Evolutionary conservation across 2,329 filamentous ascomycete genomes (phyloP).

Genomic region (Colletotrichum cuscutae): DNA sequence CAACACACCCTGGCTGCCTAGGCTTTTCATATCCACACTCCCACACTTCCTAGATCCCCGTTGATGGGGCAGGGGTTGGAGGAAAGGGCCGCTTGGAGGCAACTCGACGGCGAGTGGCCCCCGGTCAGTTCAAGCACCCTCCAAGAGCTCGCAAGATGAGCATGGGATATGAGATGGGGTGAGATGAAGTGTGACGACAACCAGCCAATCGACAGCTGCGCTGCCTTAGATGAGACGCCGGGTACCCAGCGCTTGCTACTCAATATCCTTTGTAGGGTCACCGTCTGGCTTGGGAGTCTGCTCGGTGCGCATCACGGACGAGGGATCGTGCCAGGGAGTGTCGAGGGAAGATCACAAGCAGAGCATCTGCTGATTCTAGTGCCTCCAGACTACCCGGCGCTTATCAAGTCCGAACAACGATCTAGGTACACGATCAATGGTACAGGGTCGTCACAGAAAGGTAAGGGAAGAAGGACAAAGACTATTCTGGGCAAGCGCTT

Average conservation of each 20-base stretch:
- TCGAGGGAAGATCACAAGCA: constrained; percentile 21
- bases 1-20: constrained; percentile 25
- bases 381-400: constrained; percentile 18
- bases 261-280: constrained; percentile 11
- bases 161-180: constrained; percentile 31
- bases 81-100: constrained; percentile 21
- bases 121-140: constrained; percentile 21
- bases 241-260: constrained; percentile 24
- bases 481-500: constrained; percentile 25
- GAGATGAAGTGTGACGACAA: constrained; percentile 30
- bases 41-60: constrained; percentile 21
- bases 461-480: constrained; percentile 8
- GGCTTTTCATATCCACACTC: constrained; percentile 22
- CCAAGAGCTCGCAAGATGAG: constrained; percentile 26
- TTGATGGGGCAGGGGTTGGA: constrained; percentile 21
- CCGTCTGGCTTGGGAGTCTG: constrained; percentile 20
- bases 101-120: constrained; percentile 21
- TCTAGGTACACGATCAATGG: constrained; percentile 16
- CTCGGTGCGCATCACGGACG: constrained; percentile 27
- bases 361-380: constrained; percentile 5
- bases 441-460: constrained; percentile 8
- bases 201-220: constrained; percentile 23
- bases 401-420: constrained; percentile 27
- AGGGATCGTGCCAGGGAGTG: constrained; percentile 18
- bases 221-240: constrained; percentile 32